phyloP scores from a whole-genome alignment of 345 rosid species.

The Salix udensis region DNA sequence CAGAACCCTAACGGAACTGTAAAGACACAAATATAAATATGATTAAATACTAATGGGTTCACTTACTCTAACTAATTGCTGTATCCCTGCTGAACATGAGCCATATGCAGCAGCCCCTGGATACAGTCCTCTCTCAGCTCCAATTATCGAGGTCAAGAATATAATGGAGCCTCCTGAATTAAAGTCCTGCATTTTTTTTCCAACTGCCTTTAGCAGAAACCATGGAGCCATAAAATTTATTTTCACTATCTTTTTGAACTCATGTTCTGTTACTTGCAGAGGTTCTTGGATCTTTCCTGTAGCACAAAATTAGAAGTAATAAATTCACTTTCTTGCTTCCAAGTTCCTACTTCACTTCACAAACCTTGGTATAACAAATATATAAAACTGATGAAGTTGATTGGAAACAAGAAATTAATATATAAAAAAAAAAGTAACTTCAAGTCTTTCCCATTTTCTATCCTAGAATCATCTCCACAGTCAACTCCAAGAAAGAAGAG shows the following conservation, averaged over 20 bases:
- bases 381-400: background rate
- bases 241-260: constrained; percentile 50
- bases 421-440: background rate
- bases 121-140: constrained; percentile 78
- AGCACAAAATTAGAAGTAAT: constrained; percentile 14
- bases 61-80: constrained; percentile 76
- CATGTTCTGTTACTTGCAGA: constrained; percentile 51
- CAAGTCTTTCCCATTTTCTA: background rate
- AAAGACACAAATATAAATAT: background rate
- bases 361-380: background rate
- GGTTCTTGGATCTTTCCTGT: constrained; percentile 71
- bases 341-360: background rate
- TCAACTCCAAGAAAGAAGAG: background rate
- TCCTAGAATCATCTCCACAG: background rate
- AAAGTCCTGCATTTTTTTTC: constrained; percentile 57
- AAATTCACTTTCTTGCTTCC: constrained; percentile 1
- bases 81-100: constrained; percentile 66
- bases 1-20: background rate
- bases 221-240: constrained; percentile 74
- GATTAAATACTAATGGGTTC: background rate
- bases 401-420: background rate
- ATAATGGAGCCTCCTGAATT: constrained; percentile 68
- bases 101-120: constrained; percentile 82
- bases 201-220: constrained; percentile 75
- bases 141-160: constrained; percentile 58